Percentiles rank a stretch among this genome's conserved stretches.
These are phyloP conservation scores for Coprinopsis sp. DNA, from an alignment of 768 basidiomycete species.

Conservation along the genomic window DNA sequence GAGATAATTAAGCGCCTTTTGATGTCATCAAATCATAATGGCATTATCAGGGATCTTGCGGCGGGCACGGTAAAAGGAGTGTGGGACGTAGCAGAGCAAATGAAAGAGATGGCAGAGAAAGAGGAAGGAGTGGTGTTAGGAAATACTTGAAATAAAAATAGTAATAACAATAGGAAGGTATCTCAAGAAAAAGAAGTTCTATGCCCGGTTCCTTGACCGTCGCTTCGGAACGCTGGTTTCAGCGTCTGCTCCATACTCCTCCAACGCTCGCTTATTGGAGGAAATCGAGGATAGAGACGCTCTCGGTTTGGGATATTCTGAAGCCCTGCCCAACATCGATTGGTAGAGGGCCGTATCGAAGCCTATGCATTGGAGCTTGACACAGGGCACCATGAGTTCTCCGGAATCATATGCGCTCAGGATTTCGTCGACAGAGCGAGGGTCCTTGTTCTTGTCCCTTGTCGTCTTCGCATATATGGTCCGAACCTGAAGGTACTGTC, in stretches of 20 bases:
- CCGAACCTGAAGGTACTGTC: constrained; percentile 23
- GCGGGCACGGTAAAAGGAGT: too few relatives aligned
- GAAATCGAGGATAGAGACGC: constrained; percentile 5
- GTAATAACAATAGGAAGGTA: not conserved
- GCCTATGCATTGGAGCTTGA: constrained; percentile 39
- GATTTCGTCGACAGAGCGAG: constrained; percentile 29
- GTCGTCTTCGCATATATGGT: constrained; percentile 34
- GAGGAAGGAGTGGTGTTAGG: not conserved
- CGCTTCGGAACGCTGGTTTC: constrained; percentile 3
- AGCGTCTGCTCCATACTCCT: constrained; percentile 6
- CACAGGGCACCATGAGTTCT: constrained; percentile 41
- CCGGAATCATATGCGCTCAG: constrained; percentile 42
- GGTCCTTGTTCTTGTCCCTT: constrained; percentile 34
- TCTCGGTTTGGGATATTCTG: not conserved
- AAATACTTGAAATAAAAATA: not conserved
- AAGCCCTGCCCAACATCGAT: constrained; percentile 11
- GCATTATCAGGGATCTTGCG: too few relatives aligned
- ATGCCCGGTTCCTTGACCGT: not conserved
- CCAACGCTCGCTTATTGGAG: constrained; percentile 9
- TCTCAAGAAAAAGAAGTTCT: not conserved
- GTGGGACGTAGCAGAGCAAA: not conserved
- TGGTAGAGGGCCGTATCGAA: constrained; percentile 40
- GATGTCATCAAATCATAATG: constrained; percentile 3
- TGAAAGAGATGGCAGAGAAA: not conserved
- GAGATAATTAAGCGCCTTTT: not conserved